Percentiles rank a stretch among this genome's conserved stretches.
These are phyloP conservation scores for Rehmannia glutinosa DNA, from an alignment of 257 asterid species.

Conservation along the genomic window DNA sequence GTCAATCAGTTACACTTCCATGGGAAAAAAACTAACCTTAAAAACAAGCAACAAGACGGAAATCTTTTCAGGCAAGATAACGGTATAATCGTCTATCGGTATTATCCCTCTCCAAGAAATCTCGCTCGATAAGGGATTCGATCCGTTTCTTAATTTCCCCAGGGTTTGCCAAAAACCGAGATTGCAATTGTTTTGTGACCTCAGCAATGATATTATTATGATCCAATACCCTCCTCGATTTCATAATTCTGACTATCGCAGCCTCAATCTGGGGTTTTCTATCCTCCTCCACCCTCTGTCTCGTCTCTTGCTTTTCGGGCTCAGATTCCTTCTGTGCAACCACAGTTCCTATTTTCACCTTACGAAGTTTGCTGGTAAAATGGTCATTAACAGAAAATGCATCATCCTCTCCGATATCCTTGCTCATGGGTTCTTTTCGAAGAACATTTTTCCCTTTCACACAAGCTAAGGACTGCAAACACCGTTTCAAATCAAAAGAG, in stretches of 20 bases:
- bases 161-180: constrained; percentile 82
- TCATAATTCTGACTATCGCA: constrained; percentile 85
- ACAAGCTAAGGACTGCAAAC: constrained; percentile 80
- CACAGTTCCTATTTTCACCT: constrained; percentile 87
- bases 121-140: constrained; percentile 80
- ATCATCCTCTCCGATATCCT: constrained; percentile 73
- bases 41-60: background rate
- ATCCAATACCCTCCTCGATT: constrained; percentile 77
- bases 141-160: constrained; percentile 80
- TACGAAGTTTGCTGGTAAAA: constrained; percentile 70
- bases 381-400: constrained; percentile 61
- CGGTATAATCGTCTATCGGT: constrained; percentile 62
- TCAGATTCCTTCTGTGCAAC: constrained; percentile 91
- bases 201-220: constrained; percentile 81
- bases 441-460: constrained; percentile 84
- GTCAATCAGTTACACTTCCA: constrained; percentile 17
- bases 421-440: constrained; percentile 82
- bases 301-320: constrained; percentile 85
- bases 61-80: constrained; percentile 32
- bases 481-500: constrained; percentile 69
- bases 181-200: constrained; percentile 80
- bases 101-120: constrained; percentile 82
- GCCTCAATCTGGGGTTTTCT: constrained; percentile 94
- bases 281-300: constrained; percentile 93
- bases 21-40: constrained; percentile 7